phyloP scores from a whole-genome alignment of 805 yeast species.

The Lachancea dasiensis region DNA sequence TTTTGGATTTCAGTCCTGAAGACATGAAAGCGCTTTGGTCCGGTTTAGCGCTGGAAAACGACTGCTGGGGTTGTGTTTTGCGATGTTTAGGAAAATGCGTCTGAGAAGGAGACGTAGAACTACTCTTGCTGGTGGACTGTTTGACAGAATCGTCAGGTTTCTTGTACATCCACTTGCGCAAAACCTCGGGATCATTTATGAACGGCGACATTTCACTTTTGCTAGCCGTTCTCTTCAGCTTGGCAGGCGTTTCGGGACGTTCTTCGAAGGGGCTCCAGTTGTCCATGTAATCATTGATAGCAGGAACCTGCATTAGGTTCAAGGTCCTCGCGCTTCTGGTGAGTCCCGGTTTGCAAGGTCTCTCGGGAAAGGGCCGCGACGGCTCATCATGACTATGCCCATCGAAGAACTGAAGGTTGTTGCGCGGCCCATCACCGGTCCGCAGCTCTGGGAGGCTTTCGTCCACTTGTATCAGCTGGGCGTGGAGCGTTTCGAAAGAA shows the following conservation, averaged over 20 bases:
- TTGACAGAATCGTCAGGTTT: constrained; percentile 1
- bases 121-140: background rate
- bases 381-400: background rate
- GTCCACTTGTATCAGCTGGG: constrained; percentile 2
- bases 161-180: constrained; percentile 19
- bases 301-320: constrained; percentile 36
- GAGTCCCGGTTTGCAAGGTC: constrained; percentile 28
- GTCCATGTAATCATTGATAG: constrained; percentile 17
- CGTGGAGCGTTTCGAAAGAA: background rate
- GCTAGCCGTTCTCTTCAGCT: constrained; percentile 23
- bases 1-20: constrained; percentile 28
- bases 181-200: constrained; percentile 21
- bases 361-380: background rate
- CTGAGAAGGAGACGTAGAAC: background rate
- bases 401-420: constrained; percentile 13
- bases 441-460: constrained; percentile 6
- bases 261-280: constrained; percentile 27
- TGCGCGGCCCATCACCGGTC: constrained; percentile 15
- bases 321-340: constrained; percentile 50
- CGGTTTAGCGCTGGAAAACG: constrained; percentile 21
- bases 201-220: constrained; percentile 30
- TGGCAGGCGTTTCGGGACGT: constrained; percentile 17
- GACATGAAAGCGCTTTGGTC: constrained; percentile 26
- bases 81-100: constrained; percentile 6
- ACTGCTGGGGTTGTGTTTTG: constrained; percentile 4